These are phyloP conservation scores for Caloboletus firmus DNA, from an alignment of 1,284 basidiomycete species.

Conservation along the genomic window DNA sequence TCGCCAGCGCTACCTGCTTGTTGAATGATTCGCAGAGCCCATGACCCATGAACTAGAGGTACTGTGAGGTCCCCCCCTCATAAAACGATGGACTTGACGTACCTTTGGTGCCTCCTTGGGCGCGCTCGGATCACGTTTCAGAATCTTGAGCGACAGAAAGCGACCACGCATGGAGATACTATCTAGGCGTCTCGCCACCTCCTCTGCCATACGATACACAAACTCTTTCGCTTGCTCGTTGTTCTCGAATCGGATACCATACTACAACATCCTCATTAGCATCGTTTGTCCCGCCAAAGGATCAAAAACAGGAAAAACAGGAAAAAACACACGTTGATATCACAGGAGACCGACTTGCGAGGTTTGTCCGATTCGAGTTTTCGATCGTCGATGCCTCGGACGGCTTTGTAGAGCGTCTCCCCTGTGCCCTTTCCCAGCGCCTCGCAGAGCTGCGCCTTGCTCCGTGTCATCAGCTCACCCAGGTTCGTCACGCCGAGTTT, in stretches of 20 bases:
- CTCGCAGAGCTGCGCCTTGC: conserved; percentile 64
- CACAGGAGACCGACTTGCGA: conserved; percentile 85
- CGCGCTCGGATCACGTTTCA: conserved; percentile 84
- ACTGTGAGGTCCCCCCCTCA: conserved; percentile 1
- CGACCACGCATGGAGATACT: conserved; percentile 68
- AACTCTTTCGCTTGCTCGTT: conserved; percentile 81
- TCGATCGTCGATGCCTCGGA: conserved; percentile 82
- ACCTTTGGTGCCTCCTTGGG: conserved; percentile 94
- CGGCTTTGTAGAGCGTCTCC: conserved; percentile 79
- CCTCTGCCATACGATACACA: conserved; percentile 70
- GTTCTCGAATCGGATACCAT: conserved; percentile 91
- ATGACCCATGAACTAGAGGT: conserved; percentile 83
- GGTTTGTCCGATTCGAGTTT: conserved; percentile 81
- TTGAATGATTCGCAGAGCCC: conserved; percentile 85
- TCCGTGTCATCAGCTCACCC: conserved; percentile 63
- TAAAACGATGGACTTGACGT: conserved; percentile 7
- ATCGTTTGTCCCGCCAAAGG: background rate
- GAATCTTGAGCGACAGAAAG: conserved; percentile 81
- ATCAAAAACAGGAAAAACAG: background rate
- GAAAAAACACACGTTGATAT: conserved; percentile 75
- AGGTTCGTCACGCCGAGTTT: conserved; percentile 76
- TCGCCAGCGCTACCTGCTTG: conserved; percentile 65
- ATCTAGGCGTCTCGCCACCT: conserved; percentile 72
- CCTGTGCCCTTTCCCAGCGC: conserved; percentile 83
- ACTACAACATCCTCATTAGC: conserved; percentile 47